Evolutionary conservation across 148 eudicot genomes (phyloP).

Genomic region (Fagopyrum esculentum): DNA sequence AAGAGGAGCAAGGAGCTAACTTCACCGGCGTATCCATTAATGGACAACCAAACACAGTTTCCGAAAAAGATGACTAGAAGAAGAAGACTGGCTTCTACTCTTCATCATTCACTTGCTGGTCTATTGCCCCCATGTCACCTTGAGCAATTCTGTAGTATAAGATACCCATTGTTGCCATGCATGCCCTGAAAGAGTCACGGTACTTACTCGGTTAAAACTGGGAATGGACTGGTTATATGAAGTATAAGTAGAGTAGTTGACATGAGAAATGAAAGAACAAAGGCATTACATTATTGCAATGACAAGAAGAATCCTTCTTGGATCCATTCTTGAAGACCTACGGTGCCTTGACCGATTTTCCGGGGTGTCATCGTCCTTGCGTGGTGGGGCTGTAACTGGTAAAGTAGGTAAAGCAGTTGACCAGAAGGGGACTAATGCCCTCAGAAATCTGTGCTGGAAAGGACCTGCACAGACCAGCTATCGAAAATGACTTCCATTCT

Average conservation of each 20-base stretch:
- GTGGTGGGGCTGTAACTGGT: conserved; percentile 87
- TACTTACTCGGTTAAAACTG: not conserved
- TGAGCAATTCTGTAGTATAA: conserved; percentile 93
- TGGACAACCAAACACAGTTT: too few relatives aligned
- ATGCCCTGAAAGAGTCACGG: conserved; percentile 61
- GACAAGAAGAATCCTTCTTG: conserved; percentile 83
- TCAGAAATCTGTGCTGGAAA: conserved; percentile 71
- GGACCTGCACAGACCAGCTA: conserved; percentile 36
- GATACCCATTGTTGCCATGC: conserved; percentile 99
- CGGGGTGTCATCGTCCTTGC: conserved; percentile 72
- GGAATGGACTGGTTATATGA: not conserved
- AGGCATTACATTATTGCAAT: conserved; percentile 85
- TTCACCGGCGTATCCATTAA: not conserved
- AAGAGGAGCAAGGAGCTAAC: not conserved
- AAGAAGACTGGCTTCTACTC: conserved; percentile 34
- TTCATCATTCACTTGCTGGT: conserved; percentile 42
- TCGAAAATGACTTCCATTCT: too few relatives aligned
- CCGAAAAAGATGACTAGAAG: not conserved
- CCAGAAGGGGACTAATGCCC: conserved; percentile 88
- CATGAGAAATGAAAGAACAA: not conserved
- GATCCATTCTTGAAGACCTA: conserved; percentile 86
- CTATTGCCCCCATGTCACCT: conserved; percentile 44
- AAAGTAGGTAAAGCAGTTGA: conserved; percentile 85
- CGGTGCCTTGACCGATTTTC: conserved; percentile 68
- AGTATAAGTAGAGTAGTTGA: not conserved